Base-by-base conservation (phyloP, 176 grass and related monocot genomes). In the Zoysia pacifica region DNA sequence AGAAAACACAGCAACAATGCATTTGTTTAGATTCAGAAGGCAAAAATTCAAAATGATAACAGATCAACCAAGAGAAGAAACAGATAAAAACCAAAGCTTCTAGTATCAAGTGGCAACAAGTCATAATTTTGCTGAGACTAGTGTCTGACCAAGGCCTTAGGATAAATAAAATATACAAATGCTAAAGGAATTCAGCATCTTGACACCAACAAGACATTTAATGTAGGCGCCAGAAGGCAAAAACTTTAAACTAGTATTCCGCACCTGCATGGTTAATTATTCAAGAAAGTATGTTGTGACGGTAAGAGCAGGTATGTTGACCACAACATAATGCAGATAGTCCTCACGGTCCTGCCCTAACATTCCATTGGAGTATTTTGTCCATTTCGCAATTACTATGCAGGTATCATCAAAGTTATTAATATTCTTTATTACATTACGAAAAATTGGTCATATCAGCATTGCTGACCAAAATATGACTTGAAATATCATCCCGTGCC, bases 1-100 rank as follows among this genome's bases (percentile, higher is more conserved):
- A 78, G 9, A 15, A 86, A 74, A 53, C 13, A 73, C 14, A 88
- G 58, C 40, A 12, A 5, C 37, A n/a, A 58, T 15, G 44, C 14
- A 42, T 65, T 40, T 28, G 5, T 46, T 67, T 41, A 83, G 59
- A 59, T 67, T 28, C 9, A 39, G 11, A 37, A 64, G 18, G 67
- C 15, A 71, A 15, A 37, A 3, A 50, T 9, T 28, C 13, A 48
- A 51, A 15, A 5, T 2, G 2, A 7, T 41, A 10, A 76, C 1
- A 28, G 13, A 58, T 62, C 47, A 72, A 62, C 60, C 54, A 67
- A 59, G 35, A 66, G 2, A 69, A 9, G 54, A 47, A 49, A 64
- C 14, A 43, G 2, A 64, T 50, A 45, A 37, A 74, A 59, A 39
- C 45, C 45, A 55, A 39, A 83, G 49, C 48, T 48, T 40, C 58